Base-by-base conservation (phyloP, 2,329 filamentous ascomycete species). In the Fulvia fulva region DNA sequence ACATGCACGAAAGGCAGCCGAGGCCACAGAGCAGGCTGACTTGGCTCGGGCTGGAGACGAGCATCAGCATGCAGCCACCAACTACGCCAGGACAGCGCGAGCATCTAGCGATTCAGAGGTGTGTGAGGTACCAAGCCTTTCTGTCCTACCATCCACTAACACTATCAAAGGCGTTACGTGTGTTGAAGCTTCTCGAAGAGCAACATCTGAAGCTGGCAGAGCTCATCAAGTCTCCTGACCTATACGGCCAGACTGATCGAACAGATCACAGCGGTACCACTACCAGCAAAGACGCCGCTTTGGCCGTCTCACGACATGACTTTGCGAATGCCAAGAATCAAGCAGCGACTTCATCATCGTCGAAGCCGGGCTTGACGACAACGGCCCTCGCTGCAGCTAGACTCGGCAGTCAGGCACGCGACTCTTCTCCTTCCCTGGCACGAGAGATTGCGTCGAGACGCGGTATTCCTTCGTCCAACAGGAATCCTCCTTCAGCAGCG, bases 201-300 rank as follows among this genome's bases (percentile, higher is more conserved):
- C 91, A 99, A 73, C 94, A 99, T 73, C 84, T 86, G 65, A 87
- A 86, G 62, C 86, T 97, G 12, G 91, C 92, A 16, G 85, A 88
- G 63, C 84, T 97, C 44, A 83, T 97, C 63, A 88, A 88, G 69
- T 83, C 88, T 45, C 87, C 89, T 37, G 66, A 69, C 55, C 57
- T 59, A 1, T 37, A 47, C 12, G 57, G 60, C 11, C 32, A 32
- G 22, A 12, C 37, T 4, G 56, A 59, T 34, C 32, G 30, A 16
- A 37, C 30, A 3, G 56, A 59, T 34, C 32, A 30, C 12, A 41
- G 30, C 2, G 49, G 47, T 16, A 8, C 49, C 7, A 21, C 57
- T 8, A 32, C 61, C 16, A 21, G n/a, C 22, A 45, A 25, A 19
- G 54, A 59, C 8, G 47, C 60, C 2, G 58, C 56, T n/a, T 28